Evolutionary conservation across 495 filamentous ascomycete genomes (phyloP).

Genomic region (Talaromyces borbonicus): DNA sequence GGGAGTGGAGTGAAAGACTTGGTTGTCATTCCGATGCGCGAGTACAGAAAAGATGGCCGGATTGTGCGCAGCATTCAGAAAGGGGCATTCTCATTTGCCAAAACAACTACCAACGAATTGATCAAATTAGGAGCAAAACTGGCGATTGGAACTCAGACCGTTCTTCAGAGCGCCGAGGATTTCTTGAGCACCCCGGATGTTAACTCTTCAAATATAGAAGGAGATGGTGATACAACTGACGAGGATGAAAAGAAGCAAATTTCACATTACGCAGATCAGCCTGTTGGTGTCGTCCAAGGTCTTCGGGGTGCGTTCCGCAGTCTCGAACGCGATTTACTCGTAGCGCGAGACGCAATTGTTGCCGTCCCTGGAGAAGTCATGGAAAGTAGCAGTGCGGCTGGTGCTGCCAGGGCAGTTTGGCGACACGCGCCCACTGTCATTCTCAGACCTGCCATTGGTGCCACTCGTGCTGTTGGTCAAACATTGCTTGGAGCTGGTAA

Average conservation of each 20-base stretch:
- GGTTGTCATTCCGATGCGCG: constrained; percentile 77
- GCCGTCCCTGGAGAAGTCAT: constrained; percentile 88
- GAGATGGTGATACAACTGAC: constrained; percentile 34
- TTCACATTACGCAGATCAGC: constrained; percentile 87
- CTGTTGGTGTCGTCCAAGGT: constrained; percentile 75
- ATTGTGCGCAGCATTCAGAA: constrained; percentile 87
- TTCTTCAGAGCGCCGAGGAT: constrained; percentile 80
- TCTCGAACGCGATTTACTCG: constrained; percentile 74
- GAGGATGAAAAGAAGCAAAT: constrained; percentile 65
- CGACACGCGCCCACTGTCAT: constrained; percentile 83
- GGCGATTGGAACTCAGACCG: constrained; percentile 86
- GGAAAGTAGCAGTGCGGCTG: constrained; percentile 74
- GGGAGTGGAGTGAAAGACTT: constrained; percentile 77
- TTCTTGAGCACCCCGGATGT: constrained; percentile 46
- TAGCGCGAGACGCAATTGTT: constrained; percentile 82
- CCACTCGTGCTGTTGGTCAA: constrained; percentile 80
- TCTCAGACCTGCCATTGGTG: constrained; percentile 80
- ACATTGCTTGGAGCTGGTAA: constrained; percentile 91
- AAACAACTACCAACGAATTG: constrained; percentile 83
- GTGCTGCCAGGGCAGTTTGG: constrained; percentile 69
- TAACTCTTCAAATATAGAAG: constrained; percentile 9
- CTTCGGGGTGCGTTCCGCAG: constrained; percentile 71
- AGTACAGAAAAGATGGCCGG: constrained; percentile 90
- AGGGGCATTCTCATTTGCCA: constrained; percentile 78
- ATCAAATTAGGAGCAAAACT: constrained; percentile 90